Conservation (phyloP, 1,139 yeast genomes). For the Saccharomyces hybrid region DNA sequence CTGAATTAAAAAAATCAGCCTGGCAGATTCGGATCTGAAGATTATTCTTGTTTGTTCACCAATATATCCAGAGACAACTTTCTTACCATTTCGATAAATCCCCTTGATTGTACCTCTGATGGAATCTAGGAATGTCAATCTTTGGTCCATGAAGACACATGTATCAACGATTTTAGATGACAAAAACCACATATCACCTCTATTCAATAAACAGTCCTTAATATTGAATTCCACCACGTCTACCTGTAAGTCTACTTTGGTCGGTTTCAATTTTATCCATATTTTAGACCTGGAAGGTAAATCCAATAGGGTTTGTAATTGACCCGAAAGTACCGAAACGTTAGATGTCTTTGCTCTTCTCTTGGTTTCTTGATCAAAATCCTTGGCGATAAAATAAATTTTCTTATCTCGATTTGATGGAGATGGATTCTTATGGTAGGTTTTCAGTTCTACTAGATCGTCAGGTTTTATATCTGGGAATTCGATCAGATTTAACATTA, state of each 20-base stretch:
- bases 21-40: conserved; percentile 85
- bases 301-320: conserved; percentile 55
- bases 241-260: conserved; percentile 49
- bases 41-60: conserved; percentile 72
- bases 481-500: conserved; percentile 51
- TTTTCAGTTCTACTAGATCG: conserved; percentile 62
- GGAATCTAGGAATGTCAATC: conserved; percentile 54
- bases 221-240: conserved; percentile 78
- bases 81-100: conserved; percentile 65
- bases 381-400: conserved; percentile 41
- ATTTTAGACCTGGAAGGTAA: conserved; percentile 61
- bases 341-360: conserved; percentile 27
- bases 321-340: conserved; percentile 56
- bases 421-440: conserved; percentile 23
- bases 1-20: conserved; percentile 75
- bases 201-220: conserved; percentile 70
- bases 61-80: conserved; percentile 56
- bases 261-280: conserved; percentile 45
- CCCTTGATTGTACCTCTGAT: conserved; percentile 59
- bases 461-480: conserved; percentile 60
- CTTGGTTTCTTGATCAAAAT: conserved; percentile 32
- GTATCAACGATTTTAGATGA: conserved; percentile 54
- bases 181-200: conserved; percentile 93
- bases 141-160: conserved; percentile 64
- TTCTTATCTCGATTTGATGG: conserved; percentile 24